phyloP scores from a whole-genome alignment of 169 alveolate genomes.

The Neospora caninum region DNA sequence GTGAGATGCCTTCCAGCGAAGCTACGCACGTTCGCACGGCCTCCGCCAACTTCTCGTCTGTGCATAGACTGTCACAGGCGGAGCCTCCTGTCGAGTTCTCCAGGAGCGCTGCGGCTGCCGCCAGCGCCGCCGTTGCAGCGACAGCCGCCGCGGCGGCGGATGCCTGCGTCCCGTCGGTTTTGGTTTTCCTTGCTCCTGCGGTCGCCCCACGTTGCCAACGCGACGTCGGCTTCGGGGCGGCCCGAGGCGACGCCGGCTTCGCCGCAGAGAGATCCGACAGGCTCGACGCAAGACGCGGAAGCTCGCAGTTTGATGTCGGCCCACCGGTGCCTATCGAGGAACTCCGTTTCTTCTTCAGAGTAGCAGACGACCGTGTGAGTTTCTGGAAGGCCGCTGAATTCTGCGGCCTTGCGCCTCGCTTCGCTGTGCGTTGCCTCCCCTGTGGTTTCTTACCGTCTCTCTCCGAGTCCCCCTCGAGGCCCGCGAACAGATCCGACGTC shows the following conservation, averaged over 20 bases:
- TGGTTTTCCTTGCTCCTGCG: neutral
- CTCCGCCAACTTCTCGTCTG: neutral
- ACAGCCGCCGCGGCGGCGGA: neutral
- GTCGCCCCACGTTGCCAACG: neutral
- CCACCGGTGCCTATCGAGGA: neutral
- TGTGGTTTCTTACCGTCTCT: neutral
- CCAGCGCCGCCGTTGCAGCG: constrained; percentile 23
- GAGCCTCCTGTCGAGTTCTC: neutral
- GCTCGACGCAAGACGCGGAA: neutral
- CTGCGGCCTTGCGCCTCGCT: neutral
- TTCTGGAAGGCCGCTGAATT: constrained; percentile 11
- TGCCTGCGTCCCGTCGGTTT: neutral
- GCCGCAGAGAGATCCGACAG: neutral
- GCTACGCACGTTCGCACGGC: neutral
- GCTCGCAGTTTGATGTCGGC: neutral
- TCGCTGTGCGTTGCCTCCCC: neutral
- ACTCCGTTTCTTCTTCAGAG: neutral
- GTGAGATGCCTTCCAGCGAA: neutral
- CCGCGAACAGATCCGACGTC: neutral
- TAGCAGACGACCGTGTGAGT: neutral
- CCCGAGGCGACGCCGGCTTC: neutral
- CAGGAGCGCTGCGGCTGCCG: constrained; percentile 27
- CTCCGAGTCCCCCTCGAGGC: neutral
- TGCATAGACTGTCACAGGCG: neutral
- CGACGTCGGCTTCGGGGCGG: neutral